phyloP scores from a whole-genome alignment of 129 eudicot species.

The Sambucus nigra region DNA sequence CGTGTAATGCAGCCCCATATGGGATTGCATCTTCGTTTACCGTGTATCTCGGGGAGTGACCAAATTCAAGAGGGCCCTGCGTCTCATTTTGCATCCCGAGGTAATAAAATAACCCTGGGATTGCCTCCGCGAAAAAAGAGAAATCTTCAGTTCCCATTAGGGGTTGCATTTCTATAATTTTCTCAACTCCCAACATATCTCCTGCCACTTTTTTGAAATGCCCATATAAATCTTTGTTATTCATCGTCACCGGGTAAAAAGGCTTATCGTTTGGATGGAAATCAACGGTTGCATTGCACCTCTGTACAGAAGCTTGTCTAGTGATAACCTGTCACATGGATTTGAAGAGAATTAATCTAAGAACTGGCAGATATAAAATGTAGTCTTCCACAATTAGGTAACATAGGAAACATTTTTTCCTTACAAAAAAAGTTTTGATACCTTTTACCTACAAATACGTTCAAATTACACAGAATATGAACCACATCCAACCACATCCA shows the following conservation, averaged over 20 bases:
- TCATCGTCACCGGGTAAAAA: constrained; percentile 29
- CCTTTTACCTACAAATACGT: not conserved
- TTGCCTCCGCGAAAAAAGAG: constrained; percentile 33
- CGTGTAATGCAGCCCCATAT: constrained; percentile 60
- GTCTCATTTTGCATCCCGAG: constrained; percentile 42
- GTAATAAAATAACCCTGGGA: constrained; percentile 46
- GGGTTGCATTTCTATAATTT: constrained; percentile 22
- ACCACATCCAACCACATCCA: no score
- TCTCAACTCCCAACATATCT: constrained; percentile 37
- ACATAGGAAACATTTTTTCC: no score
- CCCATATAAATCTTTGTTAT: constrained; percentile 22
- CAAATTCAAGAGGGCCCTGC: constrained; percentile 16
- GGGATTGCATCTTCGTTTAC: constrained; percentile 52
- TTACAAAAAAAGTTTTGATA: not conserved
- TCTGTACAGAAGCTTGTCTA: constrained; percentile 38
- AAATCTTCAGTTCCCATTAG: constrained; percentile 63
- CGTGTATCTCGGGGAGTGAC: constrained; percentile 38
- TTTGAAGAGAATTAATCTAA: not conserved
- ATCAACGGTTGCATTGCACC: constrained; percentile 38
- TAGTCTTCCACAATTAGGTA: no score
- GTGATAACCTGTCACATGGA: constrained; percentile 28
- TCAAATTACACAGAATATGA: not conserved
- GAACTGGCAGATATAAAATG: no score
- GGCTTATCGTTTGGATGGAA: constrained; percentile 18
- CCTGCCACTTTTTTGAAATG: constrained; percentile 33